Conservation (phyloP, 495 filamentous ascomycete species). For the Elasticomyces elasticus region DNA sequence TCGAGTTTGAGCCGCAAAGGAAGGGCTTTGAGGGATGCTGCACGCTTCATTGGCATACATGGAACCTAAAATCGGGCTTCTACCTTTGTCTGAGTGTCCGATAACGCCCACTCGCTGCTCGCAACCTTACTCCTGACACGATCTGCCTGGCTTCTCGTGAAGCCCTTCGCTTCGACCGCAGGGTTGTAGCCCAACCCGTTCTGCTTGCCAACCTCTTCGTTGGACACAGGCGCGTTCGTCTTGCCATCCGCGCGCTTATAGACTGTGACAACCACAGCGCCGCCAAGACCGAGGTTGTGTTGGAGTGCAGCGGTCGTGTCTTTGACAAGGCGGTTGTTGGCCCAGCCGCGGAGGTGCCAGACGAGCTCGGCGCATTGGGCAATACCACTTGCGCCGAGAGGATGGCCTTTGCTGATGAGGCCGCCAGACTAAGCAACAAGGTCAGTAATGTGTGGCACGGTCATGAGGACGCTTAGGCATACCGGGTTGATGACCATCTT, state of each 20-base stretch:
- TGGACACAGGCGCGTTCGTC: constrained; percentile 44
- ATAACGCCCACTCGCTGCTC: constrained; percentile 61
- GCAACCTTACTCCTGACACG: constrained; percentile 61
- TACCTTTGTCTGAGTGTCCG: constrained; percentile 62
- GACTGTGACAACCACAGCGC: constrained; percentile 82
- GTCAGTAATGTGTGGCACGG: background rate
- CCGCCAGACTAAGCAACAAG: constrained; percentile 54
- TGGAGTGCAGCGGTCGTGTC: constrained; percentile 64
- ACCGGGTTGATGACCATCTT: constrained; percentile 68
- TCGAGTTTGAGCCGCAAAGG: background rate
- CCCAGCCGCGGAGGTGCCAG: constrained; percentile 94
- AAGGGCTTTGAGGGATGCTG: background rate
- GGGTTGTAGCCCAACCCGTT: constrained; percentile 83
- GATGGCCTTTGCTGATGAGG: constrained; percentile 92
- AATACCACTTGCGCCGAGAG: constrained; percentile 82
- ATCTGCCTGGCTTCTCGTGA: constrained; percentile 65
- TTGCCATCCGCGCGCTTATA: constrained; percentile 80
- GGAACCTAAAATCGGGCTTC: constrained; percentile 42
- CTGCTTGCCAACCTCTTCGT: constrained; percentile 48
- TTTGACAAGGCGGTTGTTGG: constrained; percentile 69
- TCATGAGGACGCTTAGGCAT: background rate
- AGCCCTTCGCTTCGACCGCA: constrained; percentile 76
- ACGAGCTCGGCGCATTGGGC: constrained; percentile 93
- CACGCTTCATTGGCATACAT: background rate
- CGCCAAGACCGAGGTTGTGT: constrained; percentile 89